A percentile compares a stretch with the other conserved stretches of the same genome.
These are phyloP conservation scores for Elsinoe ampelina DNA, from an alignment of 2,329 filamentous ascomycete genomes.

Conservation along the genomic window DNA sequence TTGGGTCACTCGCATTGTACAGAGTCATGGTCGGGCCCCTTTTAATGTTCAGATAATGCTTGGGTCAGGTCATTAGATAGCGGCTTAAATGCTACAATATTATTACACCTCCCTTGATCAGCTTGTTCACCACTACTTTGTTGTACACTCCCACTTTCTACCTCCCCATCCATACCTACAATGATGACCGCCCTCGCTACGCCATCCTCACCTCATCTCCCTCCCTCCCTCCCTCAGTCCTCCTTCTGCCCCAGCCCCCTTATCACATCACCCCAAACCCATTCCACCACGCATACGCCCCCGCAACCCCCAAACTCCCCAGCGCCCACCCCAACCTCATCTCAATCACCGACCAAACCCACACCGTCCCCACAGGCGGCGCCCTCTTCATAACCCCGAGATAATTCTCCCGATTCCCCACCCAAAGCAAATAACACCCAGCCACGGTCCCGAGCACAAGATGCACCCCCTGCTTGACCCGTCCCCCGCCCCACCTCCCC, in stretches of 20 bases:
- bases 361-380: slow-evolving; percentile 79
- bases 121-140: no score
- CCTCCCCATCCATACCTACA: no score
- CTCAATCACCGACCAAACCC: slow-evolving; percentile 90
- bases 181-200: background rate
- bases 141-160: no score
- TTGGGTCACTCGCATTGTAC: background rate
- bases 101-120: background rate
- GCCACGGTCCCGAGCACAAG: slow-evolving; percentile 49
- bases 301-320: slow-evolving; percentile 42
- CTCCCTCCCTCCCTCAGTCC: background rate
- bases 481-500: slow-evolving; percentile 36
- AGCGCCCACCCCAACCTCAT: slow-evolving; percentile 61
- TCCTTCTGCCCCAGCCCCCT: background rate
- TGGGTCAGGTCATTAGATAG: background rate
- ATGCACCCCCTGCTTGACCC: slow-evolving; percentile 48
- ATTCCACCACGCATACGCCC: slow-evolving; percentile 46
- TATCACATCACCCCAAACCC: slow-evolving; percentile 32
- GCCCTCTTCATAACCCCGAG: slow-evolving; percentile 85
- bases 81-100: background rate
- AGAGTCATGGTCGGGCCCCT: background rate
- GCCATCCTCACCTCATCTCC: background rate
- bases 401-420: slow-evolving; percentile 72
- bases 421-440: slow-evolving; percentile 72
- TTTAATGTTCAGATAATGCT: slow-evolving; percentile 2